Conservation (phyloP, 2,329 filamentous ascomycete genomes). For the Epichloe baconii region DNA sequence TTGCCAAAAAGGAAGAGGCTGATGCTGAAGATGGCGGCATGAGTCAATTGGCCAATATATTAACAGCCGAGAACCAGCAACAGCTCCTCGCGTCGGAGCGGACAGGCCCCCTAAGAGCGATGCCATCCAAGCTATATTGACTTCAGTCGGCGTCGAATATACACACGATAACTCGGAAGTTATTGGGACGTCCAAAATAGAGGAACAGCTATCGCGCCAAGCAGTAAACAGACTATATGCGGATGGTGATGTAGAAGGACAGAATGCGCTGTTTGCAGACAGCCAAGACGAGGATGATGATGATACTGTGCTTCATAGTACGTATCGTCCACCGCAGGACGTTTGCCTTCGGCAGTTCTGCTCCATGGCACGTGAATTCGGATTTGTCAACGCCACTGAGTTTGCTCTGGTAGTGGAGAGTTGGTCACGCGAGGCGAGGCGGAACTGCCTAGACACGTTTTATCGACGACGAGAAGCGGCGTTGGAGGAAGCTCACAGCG, state of each 20-base stretch:
- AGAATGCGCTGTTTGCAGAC: constrained; percentile 45
- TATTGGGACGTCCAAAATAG: constrained; percentile 82
- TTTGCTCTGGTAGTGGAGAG: constrained; percentile 86
- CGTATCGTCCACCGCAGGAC: constrained; percentile 60
- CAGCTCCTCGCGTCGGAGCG: constrained; percentile 21
- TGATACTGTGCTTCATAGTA: constrained; percentile 19
- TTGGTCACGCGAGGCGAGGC: constrained; percentile 74
- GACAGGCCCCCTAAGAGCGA: constrained; percentile 42
- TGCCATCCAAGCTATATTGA: constrained; percentile 77
- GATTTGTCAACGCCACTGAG: constrained; percentile 61
- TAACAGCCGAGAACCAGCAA: constrained; percentile 34
- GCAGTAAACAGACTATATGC: constrained; percentile 49
- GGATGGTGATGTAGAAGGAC: constrained; percentile 31
- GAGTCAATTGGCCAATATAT: constrained; percentile 51
- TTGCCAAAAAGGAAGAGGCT: constrained; percentile 33
- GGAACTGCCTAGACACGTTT: constrained; percentile 67
- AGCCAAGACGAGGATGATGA: constrained; percentile 22
- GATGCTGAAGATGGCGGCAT: constrained; percentile 54
- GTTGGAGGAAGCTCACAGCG: constrained; percentile 7
- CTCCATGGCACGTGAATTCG: constrained; percentile 71
- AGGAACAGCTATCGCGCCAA: constrained; percentile 66
- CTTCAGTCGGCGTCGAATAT: constrained; percentile 80
- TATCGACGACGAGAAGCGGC: constrained; percentile 54
- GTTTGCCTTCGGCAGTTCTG: constrained; percentile 78
- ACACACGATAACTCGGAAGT: constrained; percentile 96